Conservation (phyloP, 2,329 filamentous ascomycete genomes). For the Talaromyces funiculosus region DNA sequence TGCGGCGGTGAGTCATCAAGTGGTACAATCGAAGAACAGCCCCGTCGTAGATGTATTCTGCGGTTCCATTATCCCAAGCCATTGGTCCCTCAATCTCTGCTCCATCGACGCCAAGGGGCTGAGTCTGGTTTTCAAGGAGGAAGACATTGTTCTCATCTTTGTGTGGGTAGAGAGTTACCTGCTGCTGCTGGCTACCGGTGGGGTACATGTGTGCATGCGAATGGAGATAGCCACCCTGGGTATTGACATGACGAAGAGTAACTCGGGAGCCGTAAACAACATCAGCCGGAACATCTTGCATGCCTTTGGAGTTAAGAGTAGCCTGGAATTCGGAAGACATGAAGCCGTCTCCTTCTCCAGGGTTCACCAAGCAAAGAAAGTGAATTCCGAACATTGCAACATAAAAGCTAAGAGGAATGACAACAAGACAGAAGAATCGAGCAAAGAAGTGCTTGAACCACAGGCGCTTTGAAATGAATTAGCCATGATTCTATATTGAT, state of each 20-base stretch:
- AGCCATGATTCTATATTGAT: constrained; percentile 21
- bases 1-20: constrained; percentile 71
- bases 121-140: constrained; percentile 91
- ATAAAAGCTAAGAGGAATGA: constrained; percentile 86
- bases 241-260: constrained; percentile 87
- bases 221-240: constrained; percentile 94
- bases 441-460: constrained; percentile 95
- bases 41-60: constrained; percentile 69
- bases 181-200: constrained; percentile 94
- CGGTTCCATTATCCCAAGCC: constrained; percentile 75
- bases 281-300: constrained; percentile 92
- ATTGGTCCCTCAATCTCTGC: constrained; percentile 67
- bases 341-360: constrained; percentile 95
- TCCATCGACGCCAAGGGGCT: constrained; percentile 72
- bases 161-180: constrained; percentile 96
- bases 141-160: constrained; percentile 98
- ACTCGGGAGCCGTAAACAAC: constrained; percentile 84
- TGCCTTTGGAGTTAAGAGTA: constrained; percentile 90
- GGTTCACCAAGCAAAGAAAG: constrained; percentile 87
- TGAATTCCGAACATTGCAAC: constrained; percentile 97
- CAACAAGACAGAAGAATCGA: constrained; percentile 81
- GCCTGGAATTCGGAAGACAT: constrained; percentile 99
- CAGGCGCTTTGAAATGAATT: constrained; percentile 51
- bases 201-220: constrained; percentile 98
- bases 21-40: constrained; percentile 80